Evolutionary conservation across 1,284 basidiomycete species (phyloP).

Genomic region (Ustilago cynodontis): DNA sequence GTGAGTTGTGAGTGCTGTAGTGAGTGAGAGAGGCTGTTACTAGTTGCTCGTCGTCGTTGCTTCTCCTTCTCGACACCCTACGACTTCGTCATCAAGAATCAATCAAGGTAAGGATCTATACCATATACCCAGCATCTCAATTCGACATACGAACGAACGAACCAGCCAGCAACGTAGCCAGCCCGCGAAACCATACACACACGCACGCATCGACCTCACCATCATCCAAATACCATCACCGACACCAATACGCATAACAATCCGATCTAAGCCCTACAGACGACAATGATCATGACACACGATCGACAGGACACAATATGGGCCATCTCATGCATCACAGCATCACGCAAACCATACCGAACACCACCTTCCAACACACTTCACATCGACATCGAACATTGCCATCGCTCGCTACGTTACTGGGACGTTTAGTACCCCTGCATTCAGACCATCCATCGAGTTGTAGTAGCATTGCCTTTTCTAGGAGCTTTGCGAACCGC

Average conservation of each 20-base stretch:
- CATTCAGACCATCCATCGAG: constrained; percentile 12
- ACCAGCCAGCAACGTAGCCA: constrained; percentile 30
- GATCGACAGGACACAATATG: not conserved
- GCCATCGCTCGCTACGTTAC: constrained; percentile 17
- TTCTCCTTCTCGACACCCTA: constrained; percentile 44
- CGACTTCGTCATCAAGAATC: constrained; percentile 53
- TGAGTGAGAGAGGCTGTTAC: constrained; percentile 2
- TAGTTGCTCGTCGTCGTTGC: constrained; percentile 22
- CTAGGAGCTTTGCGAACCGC: constrained; percentile 37
- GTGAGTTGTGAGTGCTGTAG: too few relatives aligned
- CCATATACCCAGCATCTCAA: constrained; percentile 3
- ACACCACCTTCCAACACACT: not conserved
- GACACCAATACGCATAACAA: constrained; percentile 1
- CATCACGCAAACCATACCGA: not conserved
- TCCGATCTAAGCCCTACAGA: constrained; percentile 9
- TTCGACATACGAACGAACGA: constrained; percentile 6
- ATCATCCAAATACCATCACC: not conserved
- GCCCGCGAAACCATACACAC: not conserved
- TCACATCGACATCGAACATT: not conserved
- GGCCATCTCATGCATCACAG: not conserved
- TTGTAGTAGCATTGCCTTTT: constrained; percentile 46
- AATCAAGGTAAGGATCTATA: constrained; percentile 49
- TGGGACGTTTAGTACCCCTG: constrained; percentile 50
- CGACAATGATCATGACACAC: not conserved
- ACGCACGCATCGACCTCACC: constrained; percentile 1